Evolutionary conservation across 176 grass and related monocot genomes (phyloP), one percentile per base, ranked within the genome.

Genomic region (Poa pratensis): DNA sequence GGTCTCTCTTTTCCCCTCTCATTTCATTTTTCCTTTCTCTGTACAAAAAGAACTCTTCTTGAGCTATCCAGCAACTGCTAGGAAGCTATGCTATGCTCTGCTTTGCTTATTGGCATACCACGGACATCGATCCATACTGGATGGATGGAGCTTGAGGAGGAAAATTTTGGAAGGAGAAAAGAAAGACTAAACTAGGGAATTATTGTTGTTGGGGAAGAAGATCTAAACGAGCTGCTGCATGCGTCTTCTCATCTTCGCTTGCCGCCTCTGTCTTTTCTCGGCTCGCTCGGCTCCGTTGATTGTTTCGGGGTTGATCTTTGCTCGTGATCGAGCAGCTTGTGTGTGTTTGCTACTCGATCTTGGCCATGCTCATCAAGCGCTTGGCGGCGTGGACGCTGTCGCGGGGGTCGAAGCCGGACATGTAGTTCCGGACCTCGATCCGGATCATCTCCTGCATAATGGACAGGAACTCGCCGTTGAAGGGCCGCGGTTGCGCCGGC

Each of bases 371-470:
- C 84, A 94, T 90, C 72, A 91, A 48, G 42, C 86, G 88, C 52
- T 91, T 89, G 35, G 91, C 83, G 54, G 80, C 84, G 51, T 87
- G 82, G 6, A 92, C 83, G 37, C 82, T 77, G 69, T 65, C 79
- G 37, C 63, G 61, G 8, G 80, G 75, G 35, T 85, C 84, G 22
- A 87, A 30, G 4, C 87, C 89, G 37, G 81, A 79, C 91, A 94
- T 91, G 90, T 97, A 97, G 85, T 93, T 97, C 61, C 86, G 79
- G 72, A 97, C 95, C 82, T 97, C 95, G 58, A 78, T 93, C 30
- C 93, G 90, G 82, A 98, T 93, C 96, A 98, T 98, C 54, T 93
- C 96, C 67, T 95, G 91, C 93, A 98, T 92, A 89, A 93, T 82
- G 3, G 89, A 64, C 45, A 93, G 75, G 80, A 95, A 93, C 49